These are phyloP conservation scores for Acanthamoeba sp. DNA, from an alignment of 208 protist genomes.

Conservation along the genomic window DNA sequence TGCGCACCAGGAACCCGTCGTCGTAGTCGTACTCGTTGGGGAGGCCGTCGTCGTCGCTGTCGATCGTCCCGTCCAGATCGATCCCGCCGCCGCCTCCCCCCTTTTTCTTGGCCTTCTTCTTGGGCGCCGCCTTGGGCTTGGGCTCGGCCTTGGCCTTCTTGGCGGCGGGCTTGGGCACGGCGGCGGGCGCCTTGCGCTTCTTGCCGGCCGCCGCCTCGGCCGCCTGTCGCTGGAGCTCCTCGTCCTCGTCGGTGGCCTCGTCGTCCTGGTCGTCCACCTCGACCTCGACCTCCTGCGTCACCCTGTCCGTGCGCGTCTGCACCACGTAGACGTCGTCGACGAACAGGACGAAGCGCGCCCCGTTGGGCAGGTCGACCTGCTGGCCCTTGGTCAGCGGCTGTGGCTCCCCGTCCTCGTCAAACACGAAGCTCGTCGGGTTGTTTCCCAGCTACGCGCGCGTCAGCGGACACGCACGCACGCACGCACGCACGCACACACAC, in stretches of 20 bases:
- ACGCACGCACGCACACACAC: too few species aligned
- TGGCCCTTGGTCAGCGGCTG: constrained; percentile 33
- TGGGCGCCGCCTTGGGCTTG: background rate
- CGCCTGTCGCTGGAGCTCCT: constrained; percentile 33
- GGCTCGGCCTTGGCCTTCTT: constrained; percentile 8
- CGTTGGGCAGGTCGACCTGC: background rate
- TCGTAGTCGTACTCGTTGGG: constrained; percentile 71
- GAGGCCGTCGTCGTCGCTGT: constrained; percentile 59
- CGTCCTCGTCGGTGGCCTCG: constrained; percentile 35
- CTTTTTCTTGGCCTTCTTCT: constrained; percentile 58
- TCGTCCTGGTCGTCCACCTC: constrained; percentile 33
- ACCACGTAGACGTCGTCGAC: constrained; percentile 44
- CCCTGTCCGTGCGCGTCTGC: constrained; percentile 37
- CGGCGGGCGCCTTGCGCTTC: constrained; percentile 4
- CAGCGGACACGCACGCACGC: background rate
- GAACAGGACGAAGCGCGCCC: constrained; percentile 16
- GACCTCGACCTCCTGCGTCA: constrained; percentile 40
- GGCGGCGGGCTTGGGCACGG: background rate
- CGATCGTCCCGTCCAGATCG: constrained; percentile 52
- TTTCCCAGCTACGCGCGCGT: background rate
- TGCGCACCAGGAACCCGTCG: constrained; percentile 63
- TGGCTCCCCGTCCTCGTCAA: constrained; percentile 17
- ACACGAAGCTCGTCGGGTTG: constrained; percentile 36
- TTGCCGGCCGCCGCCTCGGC: constrained; percentile 8
- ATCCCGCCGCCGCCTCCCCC: background rate